phyloP scores from a whole-genome alignment of 139 green algal genomes.

The Helicosporidium sp. region DNA sequence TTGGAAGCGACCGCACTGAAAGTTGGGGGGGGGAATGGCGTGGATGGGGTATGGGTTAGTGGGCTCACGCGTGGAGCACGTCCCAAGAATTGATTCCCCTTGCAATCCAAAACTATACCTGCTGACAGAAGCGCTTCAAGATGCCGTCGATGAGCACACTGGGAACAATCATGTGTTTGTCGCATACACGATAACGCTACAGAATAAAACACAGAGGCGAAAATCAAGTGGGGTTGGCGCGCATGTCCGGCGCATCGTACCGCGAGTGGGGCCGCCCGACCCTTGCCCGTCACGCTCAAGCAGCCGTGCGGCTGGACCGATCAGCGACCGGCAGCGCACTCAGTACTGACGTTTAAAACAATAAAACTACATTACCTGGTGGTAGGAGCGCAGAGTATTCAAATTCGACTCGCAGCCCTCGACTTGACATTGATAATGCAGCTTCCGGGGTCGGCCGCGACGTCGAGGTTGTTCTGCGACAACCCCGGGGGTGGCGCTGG shows the following conservation, averaged over 20 bases:
- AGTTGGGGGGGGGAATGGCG: not conserved
- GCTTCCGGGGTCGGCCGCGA: not conserved
- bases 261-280: too few species aligned
- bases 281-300: too few species aligned
- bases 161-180: not conserved
- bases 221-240: too few species aligned
- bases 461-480: too few species aligned
- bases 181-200: conserved; percentile 5
- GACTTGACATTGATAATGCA: not conserved
- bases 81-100: too few species aligned
- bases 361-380: not conserved
- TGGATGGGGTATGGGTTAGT: too few species aligned
- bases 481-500: too few species aligned
- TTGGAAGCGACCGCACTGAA: conserved; percentile 28
- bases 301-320: not conserved
- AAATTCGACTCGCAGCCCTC: not conserved
- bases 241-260: too few species aligned
- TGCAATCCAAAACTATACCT: too few species aligned
- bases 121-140: conserved; percentile 7
- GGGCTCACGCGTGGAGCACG: not conserved
- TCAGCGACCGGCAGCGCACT: too few species aligned
- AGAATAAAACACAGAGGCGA: not conserved
- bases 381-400: not conserved
- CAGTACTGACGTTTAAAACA: not conserved
- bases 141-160: not conserved